Evolutionary conservation across 345 rosid species (phyloP), one percentile per base, ranked within the genome.

Genomic region (Heritiera littoralis): DNA sequence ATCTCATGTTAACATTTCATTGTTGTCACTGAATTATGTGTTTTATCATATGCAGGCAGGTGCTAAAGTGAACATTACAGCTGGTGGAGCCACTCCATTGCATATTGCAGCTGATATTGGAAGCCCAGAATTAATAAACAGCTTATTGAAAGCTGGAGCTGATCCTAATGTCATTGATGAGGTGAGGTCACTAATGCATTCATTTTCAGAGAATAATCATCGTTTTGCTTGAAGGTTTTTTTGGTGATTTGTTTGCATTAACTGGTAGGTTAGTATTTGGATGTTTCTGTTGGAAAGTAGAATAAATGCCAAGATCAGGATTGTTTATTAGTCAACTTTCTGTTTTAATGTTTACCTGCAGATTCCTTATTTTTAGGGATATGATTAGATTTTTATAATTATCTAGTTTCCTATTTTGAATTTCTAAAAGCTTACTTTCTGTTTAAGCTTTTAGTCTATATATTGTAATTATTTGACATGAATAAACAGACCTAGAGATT

Each of bases 81-180:
- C 97, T 83, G 96, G 97, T 82, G 98, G 98, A 77, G 94, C 97
- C 71, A 93, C 97, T 58, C 96, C 98, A 10, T 86, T 95, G 90
- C 98, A 95, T 77, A 89, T 92, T 82, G 97, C 99, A 7, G 97
- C 97, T 66, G 96, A 95, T 83, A 81, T 66, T 71, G 99, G 97
- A 75, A 89, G 70, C 84, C 70, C 81, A 12, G 94, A 92, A 73
- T 84, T 95, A 71, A 81, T 95, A 68, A 88, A 90, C 72, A 88
- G 87, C 85, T 90, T 95, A 66, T 79, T 95, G 66, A 80, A 95
- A 83, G 96, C 93, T 67, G 93, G 98, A 41, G 94, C 94, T 85
- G 97, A 93, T 86, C 90, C 98, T 49, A 91, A 95, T 84, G 76
- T 78, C 69, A 61, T 77, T 20, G 98, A 95, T 52, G 98, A 95